These are phyloP conservation scores for Raddia guianensis DNA, from an alignment of 176 grass and related monocot species.

Conservation along the genomic window DNA sequence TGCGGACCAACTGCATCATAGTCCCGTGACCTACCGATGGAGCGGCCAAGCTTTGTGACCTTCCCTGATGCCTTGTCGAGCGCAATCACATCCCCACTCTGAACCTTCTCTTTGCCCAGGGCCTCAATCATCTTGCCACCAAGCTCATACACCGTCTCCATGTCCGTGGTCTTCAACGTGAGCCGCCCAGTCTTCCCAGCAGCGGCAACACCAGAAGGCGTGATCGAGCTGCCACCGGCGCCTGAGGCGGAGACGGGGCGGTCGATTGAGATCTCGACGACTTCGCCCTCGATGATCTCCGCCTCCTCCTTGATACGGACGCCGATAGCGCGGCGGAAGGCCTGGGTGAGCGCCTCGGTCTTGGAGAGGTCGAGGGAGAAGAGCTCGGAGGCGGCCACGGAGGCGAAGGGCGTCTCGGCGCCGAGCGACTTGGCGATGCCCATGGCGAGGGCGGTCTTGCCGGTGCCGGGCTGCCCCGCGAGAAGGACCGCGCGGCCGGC, in stretches of 20 bases:
- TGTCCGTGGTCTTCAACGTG: slow-evolving; percentile 91
- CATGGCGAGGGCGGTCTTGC: slow-evolving; percentile 94
- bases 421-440: slow-evolving; percentile 96
- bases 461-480: slow-evolving; percentile 88
- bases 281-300: slow-evolving; percentile 99
- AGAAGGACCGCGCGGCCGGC: slow-evolving; percentile 84
- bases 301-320: slow-evolving; percentile 99
- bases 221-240: slow-evolving; percentile 30
- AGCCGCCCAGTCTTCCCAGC: slow-evolving; percentile 71
- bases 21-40: slow-evolving; percentile 74
- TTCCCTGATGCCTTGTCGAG: slow-evolving; percentile 83
- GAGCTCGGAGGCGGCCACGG: slow-evolving; percentile 80
- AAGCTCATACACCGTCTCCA: slow-evolving; percentile 95
- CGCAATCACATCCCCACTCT: slow-evolving; percentile 90
- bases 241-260: slow-evolving; percentile 49
- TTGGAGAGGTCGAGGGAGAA: slow-evolving; percentile 97
- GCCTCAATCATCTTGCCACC: slow-evolving; percentile 99
- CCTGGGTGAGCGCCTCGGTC: slow-evolving; percentile 91
- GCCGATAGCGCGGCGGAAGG: slow-evolving; percentile 84
- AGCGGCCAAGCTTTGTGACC: slow-evolving; percentile 94
- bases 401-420: slow-evolving; percentile 86
- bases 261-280: slow-evolving; percentile 91
- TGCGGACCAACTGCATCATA: slow-evolving; percentile 82
- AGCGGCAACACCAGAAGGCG: slow-evolving; percentile 40
- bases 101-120: slow-evolving; percentile 89